Evolutionary conservation across 1,284 basidiomycete species (phyloP).

Genomic region (Coniferiporia weirii): DNA sequence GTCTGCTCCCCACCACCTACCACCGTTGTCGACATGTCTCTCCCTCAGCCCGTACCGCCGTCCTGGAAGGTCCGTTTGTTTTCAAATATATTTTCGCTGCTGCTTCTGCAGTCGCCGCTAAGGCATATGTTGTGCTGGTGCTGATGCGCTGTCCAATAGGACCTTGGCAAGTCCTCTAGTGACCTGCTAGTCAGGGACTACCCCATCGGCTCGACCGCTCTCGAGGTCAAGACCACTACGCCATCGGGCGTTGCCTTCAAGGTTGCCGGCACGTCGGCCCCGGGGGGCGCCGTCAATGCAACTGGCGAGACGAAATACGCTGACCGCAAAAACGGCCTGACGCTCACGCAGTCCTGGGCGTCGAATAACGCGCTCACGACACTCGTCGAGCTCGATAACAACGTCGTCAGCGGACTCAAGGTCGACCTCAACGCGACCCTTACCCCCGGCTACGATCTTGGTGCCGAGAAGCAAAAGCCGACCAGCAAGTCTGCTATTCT

Average conservation of each 20-base stretch:
- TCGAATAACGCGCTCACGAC: slow-evolving; percentile 89
- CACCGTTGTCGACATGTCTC: slow-evolving; percentile 51
- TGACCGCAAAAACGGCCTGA: slow-evolving; percentile 85
- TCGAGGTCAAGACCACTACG: slow-evolving; percentile 95
- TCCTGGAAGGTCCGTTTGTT: slow-evolving; percentile 75
- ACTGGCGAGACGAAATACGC: slow-evolving; percentile 91
- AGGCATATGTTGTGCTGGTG: not conserved
- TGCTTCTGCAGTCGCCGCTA: not conserved
- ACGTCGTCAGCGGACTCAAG: slow-evolving; percentile 97
- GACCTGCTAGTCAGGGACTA: slow-evolving; percentile 95
- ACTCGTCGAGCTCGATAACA: slow-evolving; percentile 95
- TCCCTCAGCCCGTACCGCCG: slow-evolving; percentile 86
- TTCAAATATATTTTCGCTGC: slow-evolving; percentile 8
- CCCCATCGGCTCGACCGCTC: slow-evolving; percentile 72
- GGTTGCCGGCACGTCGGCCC: slow-evolving; percentile 74
- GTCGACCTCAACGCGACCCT: slow-evolving; percentile 86
- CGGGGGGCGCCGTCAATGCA: slow-evolving; percentile 68
- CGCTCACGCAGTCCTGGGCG: slow-evolving; percentile 92
- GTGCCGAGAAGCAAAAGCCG: slow-evolving; percentile 37
- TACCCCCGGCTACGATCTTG: slow-evolving; percentile 71
- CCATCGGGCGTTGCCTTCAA: slow-evolving; percentile 88
- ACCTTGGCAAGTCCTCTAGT: slow-evolving; percentile 95
- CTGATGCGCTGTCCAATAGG: slow-evolving; percentile 39
- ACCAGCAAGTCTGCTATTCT: slow-evolving; percentile 76
- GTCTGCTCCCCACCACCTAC: slow-evolving; percentile 9